Percentiles rank a stretch among this genome's conserved stretches.
These are phyloP conservation scores for Nakataea oryzae DNA, from an alignment of 2,329 filamentous ascomycete genomes.

Conservation along the genomic window DNA sequence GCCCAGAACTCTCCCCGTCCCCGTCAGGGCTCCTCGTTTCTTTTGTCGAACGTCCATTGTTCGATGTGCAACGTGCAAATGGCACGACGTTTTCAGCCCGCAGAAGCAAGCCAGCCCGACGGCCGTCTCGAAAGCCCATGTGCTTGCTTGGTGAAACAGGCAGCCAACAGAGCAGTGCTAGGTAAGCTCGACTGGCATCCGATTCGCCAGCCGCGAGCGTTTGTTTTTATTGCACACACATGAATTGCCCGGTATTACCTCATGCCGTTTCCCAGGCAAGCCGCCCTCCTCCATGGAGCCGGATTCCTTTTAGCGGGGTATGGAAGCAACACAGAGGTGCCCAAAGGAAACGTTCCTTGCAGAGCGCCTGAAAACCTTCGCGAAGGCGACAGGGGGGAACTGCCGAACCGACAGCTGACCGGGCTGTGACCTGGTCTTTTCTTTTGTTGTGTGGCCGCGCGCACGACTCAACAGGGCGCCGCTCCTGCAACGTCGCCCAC, in stretches of 20 bases:
- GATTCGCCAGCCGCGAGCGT: background rate
- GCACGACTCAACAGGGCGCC: too few species aligned
- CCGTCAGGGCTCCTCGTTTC: too few species aligned
- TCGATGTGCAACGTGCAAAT: background rate
- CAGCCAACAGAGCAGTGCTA: too few species aligned
- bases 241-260: background rate
- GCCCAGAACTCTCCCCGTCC: background rate
- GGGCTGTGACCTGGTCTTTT: too few species aligned
- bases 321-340: background rate
- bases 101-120: too few species aligned
- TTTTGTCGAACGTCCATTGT: background rate
- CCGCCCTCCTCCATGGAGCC: too few species aligned
- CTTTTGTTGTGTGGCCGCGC: too few species aligned
- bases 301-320: background rate
- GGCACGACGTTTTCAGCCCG: background rate
- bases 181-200: too few species aligned
- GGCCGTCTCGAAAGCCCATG: too few species aligned
- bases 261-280: background rate
- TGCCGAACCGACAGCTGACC: background rate
- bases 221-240: background rate
- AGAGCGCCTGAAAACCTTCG: background rate
- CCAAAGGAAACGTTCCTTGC: too few species aligned
- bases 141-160: too few species aligned
- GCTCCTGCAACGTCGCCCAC: too few species aligned
- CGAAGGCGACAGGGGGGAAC: background rate